Evolutionary conservation across 1,284 basidiomycete genomes (phyloP).

Genomic region (Sparassis latifolia): DNA sequence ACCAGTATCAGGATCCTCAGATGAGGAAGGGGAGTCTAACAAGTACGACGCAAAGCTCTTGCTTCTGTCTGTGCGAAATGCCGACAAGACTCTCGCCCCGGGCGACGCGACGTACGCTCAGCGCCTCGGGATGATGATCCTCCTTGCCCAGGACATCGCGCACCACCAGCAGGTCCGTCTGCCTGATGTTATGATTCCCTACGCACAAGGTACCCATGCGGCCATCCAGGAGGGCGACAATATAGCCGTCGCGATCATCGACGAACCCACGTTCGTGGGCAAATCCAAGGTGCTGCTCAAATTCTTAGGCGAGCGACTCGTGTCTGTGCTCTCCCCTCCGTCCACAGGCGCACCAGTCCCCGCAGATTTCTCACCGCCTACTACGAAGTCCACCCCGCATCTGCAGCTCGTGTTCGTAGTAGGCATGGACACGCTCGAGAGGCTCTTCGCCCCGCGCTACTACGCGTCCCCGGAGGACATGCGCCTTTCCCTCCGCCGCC

Average conservation of each 20-base stretch:
- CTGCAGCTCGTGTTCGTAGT: slow-evolving; percentile 29
- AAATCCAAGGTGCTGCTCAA: slow-evolving; percentile 66
- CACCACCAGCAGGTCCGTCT: not conserved
- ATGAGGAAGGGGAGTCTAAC: not conserved
- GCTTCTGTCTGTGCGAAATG: slow-evolving; percentile 84
- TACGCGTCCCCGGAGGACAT: slow-evolving; percentile 58
- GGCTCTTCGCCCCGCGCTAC: slow-evolving; percentile 79
- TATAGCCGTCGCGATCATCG: slow-evolving; percentile 76
- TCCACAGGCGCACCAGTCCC: not conserved
- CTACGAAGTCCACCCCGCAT: not conserved
- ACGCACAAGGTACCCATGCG: not conserved
- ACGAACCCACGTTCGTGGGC: slow-evolving; percentile 85
- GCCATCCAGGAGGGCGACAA: slow-evolving; percentile 29
- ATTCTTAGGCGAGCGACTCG: slow-evolving; percentile 40
- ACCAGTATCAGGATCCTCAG: slow-evolving; percentile 1
- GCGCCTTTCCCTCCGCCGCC: slow-evolving; percentile 45
- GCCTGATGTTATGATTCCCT: not conserved
- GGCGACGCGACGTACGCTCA: slow-evolving; percentile 72
- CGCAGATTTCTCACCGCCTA: too few species aligned
- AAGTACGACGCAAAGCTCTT: slow-evolving; percentile 76
- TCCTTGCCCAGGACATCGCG: slow-evolving; percentile 49
- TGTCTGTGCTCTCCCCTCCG: slow-evolving; percentile 11
- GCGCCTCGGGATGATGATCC: slow-evolving; percentile 78
- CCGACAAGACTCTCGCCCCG: slow-evolving; percentile 74
- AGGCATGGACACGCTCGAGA: slow-evolving; percentile 85